phyloP scores from a whole-genome alignment of 768 basidiomycete genomes.

The Pholiota molesta region DNA sequence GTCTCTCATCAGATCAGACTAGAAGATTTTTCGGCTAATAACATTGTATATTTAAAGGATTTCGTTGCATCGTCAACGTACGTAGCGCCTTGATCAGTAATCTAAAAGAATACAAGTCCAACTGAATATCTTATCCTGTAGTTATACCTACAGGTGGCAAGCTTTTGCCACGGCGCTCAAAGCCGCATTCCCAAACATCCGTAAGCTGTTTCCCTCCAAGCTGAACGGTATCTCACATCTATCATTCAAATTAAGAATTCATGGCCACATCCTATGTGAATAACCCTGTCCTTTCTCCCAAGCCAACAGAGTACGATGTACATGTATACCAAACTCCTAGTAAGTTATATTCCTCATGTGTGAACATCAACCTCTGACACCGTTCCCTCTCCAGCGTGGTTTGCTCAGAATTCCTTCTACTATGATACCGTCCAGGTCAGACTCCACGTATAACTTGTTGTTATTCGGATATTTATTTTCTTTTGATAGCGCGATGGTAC shows the following conservation, averaged over 20 bases:
- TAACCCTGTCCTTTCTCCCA: constrained; percentile 48
- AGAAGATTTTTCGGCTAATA: too few relatives aligned
- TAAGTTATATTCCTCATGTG: constrained; percentile 20
- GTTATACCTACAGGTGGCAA: constrained; percentile 57
- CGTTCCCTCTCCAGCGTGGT: constrained; percentile 34
- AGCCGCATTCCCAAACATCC: constrained; percentile 51
- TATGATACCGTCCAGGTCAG: constrained; percentile 40
- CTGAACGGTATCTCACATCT: neutral
- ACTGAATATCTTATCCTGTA: constrained; percentile 14
- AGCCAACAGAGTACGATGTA: constrained; percentile 55
- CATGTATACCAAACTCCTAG: constrained; percentile 65
- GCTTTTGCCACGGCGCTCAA: constrained; percentile 47
- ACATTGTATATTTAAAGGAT: neutral
- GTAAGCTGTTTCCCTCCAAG: constrained; percentile 33
- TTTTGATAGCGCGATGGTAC: constrained; percentile 54
- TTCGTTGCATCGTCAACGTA: constrained; percentile 30
- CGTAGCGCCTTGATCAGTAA: neutral
- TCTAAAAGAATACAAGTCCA: too few relatives aligned
- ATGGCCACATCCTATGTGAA: constrained; percentile 54
- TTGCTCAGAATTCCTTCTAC: constrained; percentile 42
- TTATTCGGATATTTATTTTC: too few relatives aligned
- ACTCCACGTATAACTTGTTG: neutral
- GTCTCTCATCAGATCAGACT: too few relatives aligned
- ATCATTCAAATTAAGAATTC: constrained; percentile 41
- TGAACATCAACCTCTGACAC: neutral